phyloP scores from a whole-genome alignment of 768 basidiomycete genomes.

The Tylopilus sp. region DNA sequence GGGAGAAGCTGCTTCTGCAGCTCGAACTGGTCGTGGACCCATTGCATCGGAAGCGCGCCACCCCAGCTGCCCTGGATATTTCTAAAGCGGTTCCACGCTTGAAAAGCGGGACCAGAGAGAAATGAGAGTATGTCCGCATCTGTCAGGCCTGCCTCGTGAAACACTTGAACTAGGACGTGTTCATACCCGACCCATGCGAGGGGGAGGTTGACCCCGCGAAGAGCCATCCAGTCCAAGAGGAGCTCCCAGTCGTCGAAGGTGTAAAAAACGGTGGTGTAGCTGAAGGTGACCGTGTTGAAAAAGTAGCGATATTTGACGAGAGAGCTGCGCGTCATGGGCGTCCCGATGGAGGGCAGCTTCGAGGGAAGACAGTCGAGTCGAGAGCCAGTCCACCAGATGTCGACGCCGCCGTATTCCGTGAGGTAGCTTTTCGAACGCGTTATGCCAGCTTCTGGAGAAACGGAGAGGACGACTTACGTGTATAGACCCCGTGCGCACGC shows the following conservation, averaged over 20 bases:
- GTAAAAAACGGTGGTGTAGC: constrained; percentile 40
- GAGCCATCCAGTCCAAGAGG: constrained; percentile 41
- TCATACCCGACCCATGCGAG: constrained; percentile 43
- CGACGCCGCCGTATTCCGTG: constrained; percentile 35
- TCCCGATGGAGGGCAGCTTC: constrained; percentile 30
- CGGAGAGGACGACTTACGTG: constrained; percentile 24
- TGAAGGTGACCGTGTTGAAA: constrained; percentile 43
- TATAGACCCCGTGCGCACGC: constrained; percentile 39
- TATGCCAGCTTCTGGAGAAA: not conserved
- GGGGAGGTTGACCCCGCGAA: constrained; percentile 40
- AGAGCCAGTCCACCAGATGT: constrained; percentile 45
- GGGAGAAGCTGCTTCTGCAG: constrained; percentile 36
- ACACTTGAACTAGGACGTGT: constrained; percentile 34
- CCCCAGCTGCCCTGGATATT: constrained; percentile 42
- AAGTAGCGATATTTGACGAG: constrained; percentile 40
- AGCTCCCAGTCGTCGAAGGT: constrained; percentile 38
- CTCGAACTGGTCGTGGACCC: constrained; percentile 37
- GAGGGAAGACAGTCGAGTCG: constrained; percentile 32
- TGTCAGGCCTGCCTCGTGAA: constrained; percentile 36
- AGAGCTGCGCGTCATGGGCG: constrained; percentile 30
- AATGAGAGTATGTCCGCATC: constrained; percentile 35
- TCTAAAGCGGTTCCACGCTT: constrained; percentile 42
- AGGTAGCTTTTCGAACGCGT: constrained; percentile 23
- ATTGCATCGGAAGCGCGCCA: constrained; percentile 34
- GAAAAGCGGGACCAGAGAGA: constrained; percentile 39